Evolutionary conservation across 306 rosid genomes (phyloP).

Genomic region (Trifolium pratense): DNA sequence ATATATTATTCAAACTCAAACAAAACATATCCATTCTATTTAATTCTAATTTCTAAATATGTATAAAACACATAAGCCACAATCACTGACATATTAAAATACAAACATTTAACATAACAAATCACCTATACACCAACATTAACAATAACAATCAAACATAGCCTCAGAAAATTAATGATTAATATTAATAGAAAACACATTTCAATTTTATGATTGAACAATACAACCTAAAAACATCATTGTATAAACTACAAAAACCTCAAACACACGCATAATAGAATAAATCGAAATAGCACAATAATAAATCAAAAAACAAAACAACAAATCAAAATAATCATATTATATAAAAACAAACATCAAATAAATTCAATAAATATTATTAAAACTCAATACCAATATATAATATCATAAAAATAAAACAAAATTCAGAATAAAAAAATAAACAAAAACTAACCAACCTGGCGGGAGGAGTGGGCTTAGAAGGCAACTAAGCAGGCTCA

Average conservation of each 20-base stretch:
- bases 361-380: too few species aligned
- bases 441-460: constrained; percentile 63
- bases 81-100: background rate
- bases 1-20: too few species aligned
- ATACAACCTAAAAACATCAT: too few species aligned
- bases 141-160: background rate
- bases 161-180: background rate
- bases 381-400: background rate
- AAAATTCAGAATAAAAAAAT: too few species aligned
- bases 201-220: too few species aligned
- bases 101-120: background rate
- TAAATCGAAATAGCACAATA: too few species aligned
- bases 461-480: constrained; percentile 87
- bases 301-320: background rate
- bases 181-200: background rate
- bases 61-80: background rate
- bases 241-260: constrained; percentile 5
- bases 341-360: background rate
- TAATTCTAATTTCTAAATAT: background rate
- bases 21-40: background rate
- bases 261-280: background rate
- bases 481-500: constrained; percentile 73
- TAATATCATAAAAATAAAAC: too few species aligned
- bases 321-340: background rate
- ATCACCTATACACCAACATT: background rate